Percentiles rank a stretch among this genome's conserved stretches.
These are phyloP conservation scores for Phialophora chinensis DNA, from an alignment of 2,329 filamentous ascomycete genomes.

Conservation along the genomic window DNA sequence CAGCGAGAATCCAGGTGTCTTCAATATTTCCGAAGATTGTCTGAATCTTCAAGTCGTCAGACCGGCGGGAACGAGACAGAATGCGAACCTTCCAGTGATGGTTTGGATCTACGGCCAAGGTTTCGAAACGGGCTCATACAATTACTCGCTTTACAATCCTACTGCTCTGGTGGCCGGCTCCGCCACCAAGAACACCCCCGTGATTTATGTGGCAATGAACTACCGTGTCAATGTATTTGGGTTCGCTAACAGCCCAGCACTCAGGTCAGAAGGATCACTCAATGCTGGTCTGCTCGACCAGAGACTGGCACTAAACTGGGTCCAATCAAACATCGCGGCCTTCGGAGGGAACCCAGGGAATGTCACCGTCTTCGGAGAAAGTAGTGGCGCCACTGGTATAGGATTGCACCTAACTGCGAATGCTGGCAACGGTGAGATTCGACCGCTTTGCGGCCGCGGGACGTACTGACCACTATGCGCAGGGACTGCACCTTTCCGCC, in stretches of 20 bases:
- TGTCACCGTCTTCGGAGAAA: slow-evolving; percentile 51
- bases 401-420: slow-evolving; percentile 59
- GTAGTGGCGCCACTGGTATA: slow-evolving; percentile 55
- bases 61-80: slow-evolving; percentile 24
- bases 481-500: slow-evolving; percentile 54
- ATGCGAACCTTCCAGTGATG: slow-evolving; percentile 42
- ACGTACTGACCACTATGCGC: slow-evolving; percentile 22
- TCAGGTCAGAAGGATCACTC: slow-evolving; percentile 44
- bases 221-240: slow-evolving; percentile 45
- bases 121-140: slow-evolving; percentile 26
- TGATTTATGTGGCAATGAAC: slow-evolving; percentile 35
- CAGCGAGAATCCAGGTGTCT: slow-evolving; percentile 22
- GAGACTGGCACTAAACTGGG: slow-evolving; percentile 35
- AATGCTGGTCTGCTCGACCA: slow-evolving; percentile 45
- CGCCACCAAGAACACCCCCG: slow-evolving; percentile 22
- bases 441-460: background rate
- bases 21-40: slow-evolving; percentile 45
- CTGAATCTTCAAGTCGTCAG: slow-evolving; percentile 43
- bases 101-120: slow-evolving; percentile 40
- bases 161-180: slow-evolving; percentile 30
- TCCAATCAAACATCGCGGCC: slow-evolving; percentile 36
- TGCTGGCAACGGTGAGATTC: slow-evolving; percentile 43
- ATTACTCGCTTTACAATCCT: slow-evolving; percentile 25
- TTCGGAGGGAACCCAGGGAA: slow-evolving; percentile 37
- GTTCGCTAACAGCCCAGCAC: slow-evolving; percentile 41